Base-by-base conservation (phyloP, 345 rosid species). In the Citrus sp. region DNA sequence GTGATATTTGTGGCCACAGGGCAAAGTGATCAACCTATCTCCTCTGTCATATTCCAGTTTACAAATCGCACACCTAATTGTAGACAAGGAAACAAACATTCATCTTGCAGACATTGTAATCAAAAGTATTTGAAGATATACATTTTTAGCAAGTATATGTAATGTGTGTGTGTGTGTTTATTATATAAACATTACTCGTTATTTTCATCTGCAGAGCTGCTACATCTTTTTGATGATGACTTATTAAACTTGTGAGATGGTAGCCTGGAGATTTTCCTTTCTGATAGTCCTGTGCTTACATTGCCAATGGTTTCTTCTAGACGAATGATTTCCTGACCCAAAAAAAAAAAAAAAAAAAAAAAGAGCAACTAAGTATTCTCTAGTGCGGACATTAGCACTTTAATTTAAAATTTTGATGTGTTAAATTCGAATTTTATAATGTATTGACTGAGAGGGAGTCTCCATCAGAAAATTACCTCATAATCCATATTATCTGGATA, bases 1-100 rank as follows among this genome's bases (percentile, higher is more conserved):
- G 0, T 73, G 81, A 37, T 64, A 79, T 27, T 65, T 55, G 81
- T 79, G 81, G 5, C 65, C 34, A 59, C 78, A 80, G 34, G 78
- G 78, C 70, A 80, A 67, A 10, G 74, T 61, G 30, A 67, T 42
- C 69, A 74, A 10, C 7, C 7, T 28, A 22, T 59, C 78, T 19
- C 62, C 82, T 10, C n/a, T 59, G 34, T 24, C 10, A 5, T 56
- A 67, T 38, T 79, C 82, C 25, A 34, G n/a, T 58, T 74, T 59
- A 32, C 78, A 67, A 58, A 74, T 67, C 18, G 35, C 78, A 65
- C 77, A 72, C 73, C 81, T 55, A 40, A 9, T 60, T 19, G 51
- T n/a, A 28, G 35, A 16, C 37, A 28, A 3, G 21, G 49, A 12
- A 42, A 42, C 16, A 12, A 42, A 12, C 16, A 42, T 42, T 12